Percentiles rank a stretch among this genome's conserved stretches.
phyloP scores from a whole-genome alignment of 257 asterid species.

The Avicennia marina region DNA sequence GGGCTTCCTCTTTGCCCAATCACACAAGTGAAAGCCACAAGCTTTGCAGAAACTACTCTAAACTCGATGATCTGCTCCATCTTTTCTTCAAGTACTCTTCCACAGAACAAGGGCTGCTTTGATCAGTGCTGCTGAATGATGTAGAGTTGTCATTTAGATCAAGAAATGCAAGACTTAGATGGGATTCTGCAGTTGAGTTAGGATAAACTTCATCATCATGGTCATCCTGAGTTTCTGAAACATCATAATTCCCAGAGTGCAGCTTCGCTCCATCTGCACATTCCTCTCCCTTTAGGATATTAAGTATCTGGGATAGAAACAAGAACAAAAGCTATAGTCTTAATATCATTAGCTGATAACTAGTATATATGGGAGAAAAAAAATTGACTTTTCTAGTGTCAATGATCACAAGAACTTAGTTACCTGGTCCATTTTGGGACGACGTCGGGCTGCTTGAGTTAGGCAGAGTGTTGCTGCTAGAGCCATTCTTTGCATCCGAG shows the following conservation, averaged over 20 bases:
- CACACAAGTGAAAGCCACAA: too few species aligned
- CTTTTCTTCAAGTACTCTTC: slow-evolving; percentile 50
- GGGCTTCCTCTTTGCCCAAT: too few species aligned
- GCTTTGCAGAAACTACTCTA: slow-evolving; percentile 22
- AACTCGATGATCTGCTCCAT: slow-evolving; percentile 63
- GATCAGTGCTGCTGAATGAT: slow-evolving; percentile 60
- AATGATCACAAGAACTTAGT: background rate
- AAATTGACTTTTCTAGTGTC: background rate
- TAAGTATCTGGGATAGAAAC: slow-evolving; percentile 32
- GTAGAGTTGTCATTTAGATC: slow-evolving; percentile 43
- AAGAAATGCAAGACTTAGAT: slow-evolving; percentile 53
- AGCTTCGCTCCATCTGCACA: background rate
- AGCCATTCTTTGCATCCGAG: slow-evolving; percentile 45
- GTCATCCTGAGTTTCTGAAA: slow-evolving; percentile 24
- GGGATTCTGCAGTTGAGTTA: slow-evolving; percentile 59
- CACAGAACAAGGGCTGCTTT: slow-evolving; percentile 54
- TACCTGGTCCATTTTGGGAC: slow-evolving; percentile 59
- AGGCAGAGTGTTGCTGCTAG: slow-evolving; percentile 53
- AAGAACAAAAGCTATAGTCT: too few species aligned
- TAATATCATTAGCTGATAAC: too few species aligned
- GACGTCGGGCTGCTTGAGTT: slow-evolving; percentile 56
- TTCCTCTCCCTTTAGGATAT: slow-evolving; percentile 45
- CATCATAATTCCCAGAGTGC: slow-evolving; percentile 3
- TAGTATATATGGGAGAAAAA: too few species aligned
- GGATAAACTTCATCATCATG: slow-evolving; percentile 73